Percentiles rank a stretch among this genome's conserved stretches.
These are phyloP conservation scores for Entomortierella chlamydospora DNA, from an alignment of 192 early-diverging fungal species.

Conservation along the genomic window DNA sequence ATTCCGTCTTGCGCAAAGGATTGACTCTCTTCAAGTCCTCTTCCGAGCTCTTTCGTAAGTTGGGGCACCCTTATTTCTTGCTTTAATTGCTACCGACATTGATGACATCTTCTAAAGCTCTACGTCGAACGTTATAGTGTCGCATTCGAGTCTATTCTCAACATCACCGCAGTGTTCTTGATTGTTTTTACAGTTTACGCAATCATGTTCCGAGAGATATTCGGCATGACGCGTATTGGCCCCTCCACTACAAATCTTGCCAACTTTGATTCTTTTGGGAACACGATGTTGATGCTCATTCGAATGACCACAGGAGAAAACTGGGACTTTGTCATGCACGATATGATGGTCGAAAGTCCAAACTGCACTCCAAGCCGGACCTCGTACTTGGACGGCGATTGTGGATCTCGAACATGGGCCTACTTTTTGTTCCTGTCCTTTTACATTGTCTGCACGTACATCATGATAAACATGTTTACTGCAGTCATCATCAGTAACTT, in stretches of 20 bases:
- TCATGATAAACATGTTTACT: conserved; percentile 69
- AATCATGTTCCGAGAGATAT: conserved; percentile 70
- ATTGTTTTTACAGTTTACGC: conserved; percentile 65
- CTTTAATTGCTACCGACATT: conserved; percentile 14
- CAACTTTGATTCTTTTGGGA: conserved; percentile 63
- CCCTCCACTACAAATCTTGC: conserved; percentile 56
- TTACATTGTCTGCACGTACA: conserved; percentile 73
- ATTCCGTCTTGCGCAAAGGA: conserved; percentile 46
- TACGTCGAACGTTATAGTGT: conserved; percentile 15
- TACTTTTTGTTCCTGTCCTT: conserved; percentile 68
- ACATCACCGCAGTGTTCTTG: conserved; percentile 69
- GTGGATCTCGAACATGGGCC: conserved; percentile 63
- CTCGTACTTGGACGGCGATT: conserved; percentile 61
- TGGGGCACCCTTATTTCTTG: background rate
- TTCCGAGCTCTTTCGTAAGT: conserved; percentile 51
- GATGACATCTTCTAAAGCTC: background rate
- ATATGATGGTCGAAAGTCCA: conserved; percentile 64
- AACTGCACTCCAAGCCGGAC: conserved; percentile 55
- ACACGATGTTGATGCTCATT: conserved; percentile 61
- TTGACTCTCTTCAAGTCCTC: conserved; percentile 46
- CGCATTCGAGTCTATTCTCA: conserved; percentile 58
- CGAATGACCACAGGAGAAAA: conserved; percentile 69
- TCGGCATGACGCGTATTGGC: conserved; percentile 68
- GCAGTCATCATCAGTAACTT: conserved; percentile 72
- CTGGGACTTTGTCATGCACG: conserved; percentile 73